Evolutionary conservation across 352 stramenopile species (phyloP).

Genomic region (Phytophthora meadii): DNA sequence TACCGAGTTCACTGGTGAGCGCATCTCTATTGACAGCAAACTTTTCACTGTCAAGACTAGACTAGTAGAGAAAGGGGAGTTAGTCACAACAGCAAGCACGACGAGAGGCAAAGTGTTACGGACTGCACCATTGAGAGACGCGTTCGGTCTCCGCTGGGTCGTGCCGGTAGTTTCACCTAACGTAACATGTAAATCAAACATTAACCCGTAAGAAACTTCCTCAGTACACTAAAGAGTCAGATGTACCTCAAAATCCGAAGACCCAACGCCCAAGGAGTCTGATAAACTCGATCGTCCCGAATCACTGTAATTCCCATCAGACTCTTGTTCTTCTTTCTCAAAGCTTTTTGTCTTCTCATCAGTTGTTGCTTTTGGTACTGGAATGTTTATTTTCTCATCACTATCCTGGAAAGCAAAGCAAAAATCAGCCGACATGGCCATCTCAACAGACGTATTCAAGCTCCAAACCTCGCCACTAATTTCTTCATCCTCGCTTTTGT

Average conservation of each 20-base stretch:
- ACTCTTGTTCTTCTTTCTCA: not conserved
- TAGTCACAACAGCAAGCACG: not conserved
- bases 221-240: not conserved
- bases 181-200: no score
- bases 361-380: not conserved
- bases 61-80: conserved; percentile 33
- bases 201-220: no score
- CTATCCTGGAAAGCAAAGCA: conserved; percentile 8
- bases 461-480: conserved; percentile 23
- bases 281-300: conserved; percentile 53
- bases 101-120: not conserved
- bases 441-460: not conserved
- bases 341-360: not conserved
- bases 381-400: conserved; percentile 9
- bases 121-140: conserved; percentile 58
- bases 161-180: conserved; percentile 59
- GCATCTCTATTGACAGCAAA: conserved; percentile 74
- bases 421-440: not conserved
- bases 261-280: conserved; percentile 79
- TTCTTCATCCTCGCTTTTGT: conserved; percentile 35
- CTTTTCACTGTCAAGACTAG: conserved; percentile 78
- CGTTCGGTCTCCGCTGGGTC: conserved; percentile 48
- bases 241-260: conserved; percentile 80
- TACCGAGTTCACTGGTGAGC: conserved; percentile 56
- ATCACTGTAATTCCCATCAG: conserved; percentile 9